Conservation (phyloP, 768 basidiomycete genomes). For the Lentinula edodes region DNA sequence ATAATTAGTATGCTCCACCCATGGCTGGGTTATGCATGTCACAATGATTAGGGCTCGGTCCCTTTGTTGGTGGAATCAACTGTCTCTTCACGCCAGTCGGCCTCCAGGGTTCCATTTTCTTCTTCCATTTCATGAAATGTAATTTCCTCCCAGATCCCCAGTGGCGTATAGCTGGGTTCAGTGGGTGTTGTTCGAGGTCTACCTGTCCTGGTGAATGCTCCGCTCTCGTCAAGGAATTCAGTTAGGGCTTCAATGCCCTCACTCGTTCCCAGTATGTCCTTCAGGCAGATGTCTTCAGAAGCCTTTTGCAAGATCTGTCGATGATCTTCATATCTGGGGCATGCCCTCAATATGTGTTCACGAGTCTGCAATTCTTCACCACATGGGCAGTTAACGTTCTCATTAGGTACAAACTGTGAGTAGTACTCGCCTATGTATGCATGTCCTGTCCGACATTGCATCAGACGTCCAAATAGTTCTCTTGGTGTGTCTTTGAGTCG, state of each 20-base stretch:
- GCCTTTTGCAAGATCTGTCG: background rate
- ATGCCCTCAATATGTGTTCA: slow-evolving; percentile 13
- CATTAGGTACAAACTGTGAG: slow-evolving; percentile 12
- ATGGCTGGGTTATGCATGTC: too few species aligned
- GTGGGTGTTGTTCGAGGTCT: too few species aligned
- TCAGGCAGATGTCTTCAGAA: slow-evolving; percentile 7
- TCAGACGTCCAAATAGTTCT: slow-evolving; percentile 18
- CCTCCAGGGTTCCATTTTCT: too few species aligned
- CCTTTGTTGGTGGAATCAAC: too few species aligned
- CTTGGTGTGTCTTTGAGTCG: slow-evolving; percentile 1
- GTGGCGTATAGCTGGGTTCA: too few species aligned
- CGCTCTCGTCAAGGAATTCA: slow-evolving; percentile 13
- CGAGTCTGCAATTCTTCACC: slow-evolving; percentile 16
- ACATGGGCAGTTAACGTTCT: slow-evolving; percentile 19
- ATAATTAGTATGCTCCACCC: too few species aligned
- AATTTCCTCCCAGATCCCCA: too few species aligned
- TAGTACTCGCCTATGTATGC: slow-evolving; percentile 23
- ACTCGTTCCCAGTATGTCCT: slow-evolving; percentile 16
- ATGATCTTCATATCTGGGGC: too few species aligned
- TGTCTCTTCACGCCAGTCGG: too few species aligned
- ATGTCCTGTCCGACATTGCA: slow-evolving; percentile 23
- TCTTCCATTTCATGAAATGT: too few species aligned
- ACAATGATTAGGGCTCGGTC: too few species aligned
- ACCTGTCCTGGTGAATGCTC: slow-evolving; percentile 11
- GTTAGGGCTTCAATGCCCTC: slow-evolving; percentile 18